Percentiles rank a stretch among this genome's conserved stretches.
Conservation (phyloP, 2,329 filamentous ascomycete genomes). For the Penicillium digitatum region DNA sequence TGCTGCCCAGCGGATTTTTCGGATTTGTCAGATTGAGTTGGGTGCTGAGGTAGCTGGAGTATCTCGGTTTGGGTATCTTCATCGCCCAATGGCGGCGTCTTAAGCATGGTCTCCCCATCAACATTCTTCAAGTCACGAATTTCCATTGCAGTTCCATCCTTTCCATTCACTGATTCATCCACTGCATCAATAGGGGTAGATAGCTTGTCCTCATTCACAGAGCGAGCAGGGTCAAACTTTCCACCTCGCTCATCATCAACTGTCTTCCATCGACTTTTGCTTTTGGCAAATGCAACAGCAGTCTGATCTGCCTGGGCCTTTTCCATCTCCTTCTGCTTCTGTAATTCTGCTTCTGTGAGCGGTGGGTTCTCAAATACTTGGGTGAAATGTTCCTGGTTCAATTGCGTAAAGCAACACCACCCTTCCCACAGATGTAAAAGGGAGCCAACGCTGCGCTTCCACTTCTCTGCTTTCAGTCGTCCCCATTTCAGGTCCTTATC, state of each 20-base stretch:
- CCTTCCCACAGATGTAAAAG: slow-evolving; percentile 67
- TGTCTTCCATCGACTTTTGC: slow-evolving; percentile 46
- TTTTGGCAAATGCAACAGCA: slow-evolving; percentile 35
- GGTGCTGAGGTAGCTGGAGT: slow-evolving; percentile 10
- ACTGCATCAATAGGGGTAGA: slow-evolving; percentile 30
- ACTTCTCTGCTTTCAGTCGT: slow-evolving; percentile 75
- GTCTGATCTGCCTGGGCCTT: slow-evolving; percentile 42
- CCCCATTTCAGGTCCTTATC: slow-evolving; percentile 74
- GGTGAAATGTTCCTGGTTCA: slow-evolving; percentile 67
- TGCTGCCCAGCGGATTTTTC: slow-evolving; percentile 20
- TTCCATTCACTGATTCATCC: background rate
- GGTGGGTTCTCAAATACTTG: slow-evolving; percentile 69
- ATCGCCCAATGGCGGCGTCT: slow-evolving; percentile 29
- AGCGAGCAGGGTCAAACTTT: slow-evolving; percentile 28
- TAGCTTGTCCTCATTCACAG: slow-evolving; percentile 25
- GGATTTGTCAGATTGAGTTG: slow-evolving; percentile 12
- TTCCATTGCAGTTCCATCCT: slow-evolving; percentile 47
- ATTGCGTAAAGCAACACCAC: slow-evolving; percentile 65
- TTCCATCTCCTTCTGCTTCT: slow-evolving; percentile 38
- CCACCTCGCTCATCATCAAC: slow-evolving; percentile 41
- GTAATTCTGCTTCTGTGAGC: slow-evolving; percentile 46
- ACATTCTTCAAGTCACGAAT: slow-evolving; percentile 43
- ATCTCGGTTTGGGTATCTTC: slow-evolving; percentile 18
- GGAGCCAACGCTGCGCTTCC: slow-evolving; percentile 69
- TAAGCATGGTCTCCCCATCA: slow-evolving; percentile 39